Conservation (phyloP, 2,329 filamentous ascomycete genomes). For the Laburnicola sp. region DNA sequence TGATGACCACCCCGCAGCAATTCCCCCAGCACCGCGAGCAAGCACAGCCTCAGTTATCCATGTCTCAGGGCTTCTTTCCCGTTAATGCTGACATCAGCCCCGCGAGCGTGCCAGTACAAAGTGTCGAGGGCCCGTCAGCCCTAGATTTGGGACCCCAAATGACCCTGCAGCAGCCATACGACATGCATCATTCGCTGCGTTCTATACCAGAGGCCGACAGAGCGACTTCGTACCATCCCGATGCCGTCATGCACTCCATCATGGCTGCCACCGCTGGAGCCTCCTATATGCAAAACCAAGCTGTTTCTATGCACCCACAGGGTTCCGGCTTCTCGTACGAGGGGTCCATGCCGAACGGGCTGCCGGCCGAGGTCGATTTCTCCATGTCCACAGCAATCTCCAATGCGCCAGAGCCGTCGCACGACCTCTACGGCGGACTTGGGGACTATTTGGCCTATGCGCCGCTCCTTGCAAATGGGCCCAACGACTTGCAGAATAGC, state of each 20-base stretch:
- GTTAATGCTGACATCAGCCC: conserved; percentile 43
- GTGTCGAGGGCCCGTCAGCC: conserved; percentile 35
- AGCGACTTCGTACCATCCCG: conserved; percentile 29
- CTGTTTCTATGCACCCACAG: conserved; percentile 30
- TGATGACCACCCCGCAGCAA: conserved; percentile 16
- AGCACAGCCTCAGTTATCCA: conserved; percentile 27
- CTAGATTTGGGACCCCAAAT: conserved; percentile 38
- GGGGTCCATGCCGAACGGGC: conserved; percentile 23
- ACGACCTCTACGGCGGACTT: conserved; percentile 30
- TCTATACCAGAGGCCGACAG: conserved; percentile 41
- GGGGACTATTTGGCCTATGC: conserved; percentile 36
- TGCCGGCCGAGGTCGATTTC: conserved; percentile 30
- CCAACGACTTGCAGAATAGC: conserved; percentile 35
- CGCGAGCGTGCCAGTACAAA: conserved; percentile 37
- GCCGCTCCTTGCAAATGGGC: conserved; percentile 26
- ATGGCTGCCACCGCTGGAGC: conserved; percentile 41
- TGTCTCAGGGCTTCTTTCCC: conserved; percentile 34
- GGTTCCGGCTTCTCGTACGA: conserved; percentile 32
- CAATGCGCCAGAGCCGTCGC: conserved; percentile 24
- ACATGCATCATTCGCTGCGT: conserved; percentile 39
- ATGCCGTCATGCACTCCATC: conserved; percentile 43
- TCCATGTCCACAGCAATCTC: conserved; percentile 28
- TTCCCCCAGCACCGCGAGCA: conserved; percentile 19
- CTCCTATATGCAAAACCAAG: conserved; percentile 36
- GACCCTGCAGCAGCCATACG: conserved; percentile 38